Evolutionary conservation across 345 rosid genomes (phyloP), one percentile per base, ranked within the genome.

Genomic region (Kernera saxatilis): DNA sequence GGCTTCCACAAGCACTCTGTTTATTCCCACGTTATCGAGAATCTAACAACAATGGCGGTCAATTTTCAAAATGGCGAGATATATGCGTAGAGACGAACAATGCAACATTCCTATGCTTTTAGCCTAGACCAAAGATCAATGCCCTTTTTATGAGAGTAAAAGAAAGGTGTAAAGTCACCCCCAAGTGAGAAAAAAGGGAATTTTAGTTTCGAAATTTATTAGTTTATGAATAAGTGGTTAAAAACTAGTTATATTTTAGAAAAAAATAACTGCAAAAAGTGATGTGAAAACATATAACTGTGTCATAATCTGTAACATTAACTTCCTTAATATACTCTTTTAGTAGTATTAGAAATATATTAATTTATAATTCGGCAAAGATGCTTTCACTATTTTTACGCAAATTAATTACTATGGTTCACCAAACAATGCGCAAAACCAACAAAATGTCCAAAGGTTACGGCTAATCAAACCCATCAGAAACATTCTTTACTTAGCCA

Each of bases 401-500:
- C 29, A 10, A 52, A 52, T 9, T 18, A 39, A 15, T 14, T 17
- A 67, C 5, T 40, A 44, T 18, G 62, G 40, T 30, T 19, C 8
- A 32, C 32, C 64, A 55, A 55, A 36, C 25, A 69, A 43, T 43
- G 35, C 64, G 73, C 15, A 43, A 54, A 55, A 22, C 33, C 44
- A 9, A 68, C 8, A 43, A 68, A 68, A 29, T 4, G 55, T 68
- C 33, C 18, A 55, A 69, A n/a, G 13, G 45, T 44, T 56, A 56
- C n/a, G 27, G n/a, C 7, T 41, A 23, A 43, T 18, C 19, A 15
- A 57, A 22, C 37, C 11, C n/a, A 70, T 44, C 8, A 46, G 0
- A 57, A 69, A 33, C 66, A 55, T 45, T 69, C 57, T 46, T 46
- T 33, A 57, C 58, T 70, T 70, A 70, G 74, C 39, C n/a, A n/a